Conservation (phyloP, 2,329 filamentous ascomycete species). For the Torrubiellomyces zombiae region DNA sequence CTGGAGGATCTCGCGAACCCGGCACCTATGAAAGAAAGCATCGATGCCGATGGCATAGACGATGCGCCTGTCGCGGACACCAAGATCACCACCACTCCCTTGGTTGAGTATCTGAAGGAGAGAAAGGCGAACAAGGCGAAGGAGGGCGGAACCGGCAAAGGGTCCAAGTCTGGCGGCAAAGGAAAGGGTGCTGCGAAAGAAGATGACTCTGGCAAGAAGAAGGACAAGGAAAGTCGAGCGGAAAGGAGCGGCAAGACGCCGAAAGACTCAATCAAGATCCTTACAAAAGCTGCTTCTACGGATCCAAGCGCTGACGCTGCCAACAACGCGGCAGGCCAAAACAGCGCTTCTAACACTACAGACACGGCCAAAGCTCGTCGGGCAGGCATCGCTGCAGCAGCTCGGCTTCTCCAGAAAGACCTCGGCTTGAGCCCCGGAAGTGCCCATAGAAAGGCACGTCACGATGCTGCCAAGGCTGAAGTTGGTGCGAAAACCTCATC, state of each 20-base stretch:
- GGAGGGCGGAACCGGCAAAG: constrained; percentile 25
- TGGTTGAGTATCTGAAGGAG: constrained; percentile 80
- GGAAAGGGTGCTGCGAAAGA: constrained; percentile 24
- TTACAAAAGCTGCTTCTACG: constrained; percentile 39
- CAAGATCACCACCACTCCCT: constrained; percentile 65
- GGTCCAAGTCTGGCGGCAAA: constrained; percentile 36
- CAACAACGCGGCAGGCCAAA: constrained; percentile 23
- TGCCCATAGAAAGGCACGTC: constrained; percentile 42
- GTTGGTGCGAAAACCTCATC: constrained; percentile 23
- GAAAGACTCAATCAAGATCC: constrained; percentile 45
- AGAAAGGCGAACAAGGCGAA: constrained; percentile 68
- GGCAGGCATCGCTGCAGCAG: constrained; percentile 45
- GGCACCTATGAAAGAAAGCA: constrained; percentile 24
- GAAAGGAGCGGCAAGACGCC: constrained; percentile 33
- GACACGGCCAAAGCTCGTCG: constrained; percentile 37
- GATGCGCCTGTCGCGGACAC: constrained; percentile 29
- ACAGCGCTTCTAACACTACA: constrained; percentile 12
- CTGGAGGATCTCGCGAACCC: constrained; percentile 72
- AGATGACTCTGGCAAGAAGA: constrained; percentile 43
- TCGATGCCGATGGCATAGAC: constrained; percentile 24
- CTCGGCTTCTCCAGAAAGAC: constrained; percentile 48
- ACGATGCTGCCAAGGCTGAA: constrained; percentile 41
- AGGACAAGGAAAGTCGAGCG: constrained; percentile 42
- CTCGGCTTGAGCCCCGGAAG: constrained; percentile 47
- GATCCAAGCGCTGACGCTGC: constrained; percentile 31